Base-by-base conservation (phyloP, 2,329 filamentous ascomycete species). In the Claviceps sp. region DNA sequence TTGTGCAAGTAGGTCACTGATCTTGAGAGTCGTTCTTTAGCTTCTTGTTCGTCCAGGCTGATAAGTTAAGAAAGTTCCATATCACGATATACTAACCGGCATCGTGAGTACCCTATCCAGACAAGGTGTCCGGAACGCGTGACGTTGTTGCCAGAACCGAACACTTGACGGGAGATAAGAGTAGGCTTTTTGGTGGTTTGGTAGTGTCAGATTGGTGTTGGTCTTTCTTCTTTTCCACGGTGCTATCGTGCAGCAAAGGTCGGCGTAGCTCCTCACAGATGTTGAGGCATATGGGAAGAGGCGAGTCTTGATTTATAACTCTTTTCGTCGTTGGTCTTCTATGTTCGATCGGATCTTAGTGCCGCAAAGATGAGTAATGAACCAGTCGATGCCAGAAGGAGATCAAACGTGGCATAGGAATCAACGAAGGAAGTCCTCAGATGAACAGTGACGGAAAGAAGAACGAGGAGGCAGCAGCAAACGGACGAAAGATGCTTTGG, bases 1-100 rank as follows among this genome's bases (percentile, higher is more conserved):
- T 62, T 79, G 76, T 57, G 78, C 80, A 37, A 67, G 58, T 48
- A 67, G 60, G 54, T 67, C 65, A 56, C 65, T 63, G 50, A 67
- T 67, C 65, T 67, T 40, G 38, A 37, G 26, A 24, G 18, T 7
- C 2, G 4, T 22, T 45, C 34, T 11, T 26, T 45, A 20, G 20
- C 8, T 26, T 45, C 20, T 16, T 30, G 22, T 38, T 20, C 34
- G 9, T 11, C 4, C 30, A 4, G n/a, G 45, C 18, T 37, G 14
- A 11, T 30, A 13, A 4, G 30, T 34, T 4, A 34, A 3, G 9
- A 2, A 5, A 34, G n/a, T 13, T 34, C 4, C 9, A 22, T 37
- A n/a, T 18, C 37, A 18, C 4, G 37, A 50, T 54, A 52, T 51
- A 58, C 63, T 60, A 51, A 66, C 63, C 54, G 63, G 63, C 63